Evolutionary conservation across 208 protist species (phyloP), one percentile per base, ranked within the genome.

Genomic region (Tritrichomonas musculus): DNA sequence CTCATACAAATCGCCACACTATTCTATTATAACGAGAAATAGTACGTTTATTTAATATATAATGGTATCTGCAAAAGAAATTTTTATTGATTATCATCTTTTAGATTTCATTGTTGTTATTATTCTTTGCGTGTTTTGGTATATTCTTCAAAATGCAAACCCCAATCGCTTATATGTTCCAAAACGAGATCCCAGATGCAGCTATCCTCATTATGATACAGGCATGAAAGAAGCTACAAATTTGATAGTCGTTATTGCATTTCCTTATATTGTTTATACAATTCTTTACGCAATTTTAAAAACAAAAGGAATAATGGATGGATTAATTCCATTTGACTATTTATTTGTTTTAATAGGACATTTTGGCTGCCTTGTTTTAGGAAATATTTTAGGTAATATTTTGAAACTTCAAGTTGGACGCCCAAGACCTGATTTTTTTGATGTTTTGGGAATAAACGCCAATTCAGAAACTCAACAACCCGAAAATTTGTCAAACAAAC

Each of bases 351-450:
- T 88, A 49, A 60, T 88, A 33, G 25, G 39, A 17, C 77, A 88
- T 27, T 39, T 88, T 44, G 47, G 41, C 33, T 88, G 41, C 9
- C 33, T 88, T 30, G 17, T 33, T 11, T 20, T 88, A 0, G 33
- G 47, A 39, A 88, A 88, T 36, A 57, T 88, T 17, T 33, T 88
- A 2, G 41, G 41, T 22, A 88, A 88, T 57, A 39, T 88, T 39
- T 53, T 88, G 8, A 88, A 88, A 57, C 44, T 88, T 57, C 77
- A 88, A 36, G 77, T 88, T 88, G 77, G 77, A 57, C 33, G 77
- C 33, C 77, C 77, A 53, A 44, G 77, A 88, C 77, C 77, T 57
- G 77, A 88, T 88, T 88, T 88, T 88, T 88, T 60, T 47, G 9
- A 25, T 39, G 41, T 88, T 41, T 57, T 88, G 57, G 77, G 77